These are phyloP conservation scores for Trichoderma koningii DNA, from an alignment of 2,329 filamentous ascomycete species.

Conservation along the genomic window DNA sequence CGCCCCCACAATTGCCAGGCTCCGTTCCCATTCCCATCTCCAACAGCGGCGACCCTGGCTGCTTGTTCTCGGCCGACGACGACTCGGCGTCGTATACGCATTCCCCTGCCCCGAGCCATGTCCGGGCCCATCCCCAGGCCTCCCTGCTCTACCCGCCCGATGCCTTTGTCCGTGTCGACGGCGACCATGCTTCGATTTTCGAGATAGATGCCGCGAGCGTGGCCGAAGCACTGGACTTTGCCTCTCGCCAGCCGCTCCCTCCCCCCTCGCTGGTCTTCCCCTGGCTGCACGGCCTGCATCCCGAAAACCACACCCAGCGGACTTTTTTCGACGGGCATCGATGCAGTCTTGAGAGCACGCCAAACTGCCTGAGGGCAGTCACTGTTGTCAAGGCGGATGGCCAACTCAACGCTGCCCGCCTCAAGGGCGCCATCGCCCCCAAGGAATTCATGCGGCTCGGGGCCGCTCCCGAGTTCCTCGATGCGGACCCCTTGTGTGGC, in stretches of 20 bases:
- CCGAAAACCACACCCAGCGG: conserved; percentile 83
- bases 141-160: conserved; percentile 78
- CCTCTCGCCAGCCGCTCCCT: conserved; percentile 78
- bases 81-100: conserved; percentile 57
- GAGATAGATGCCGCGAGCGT: conserved; percentile 70
- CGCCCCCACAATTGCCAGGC: conserved; percentile 32
- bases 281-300: conserved; percentile 92
- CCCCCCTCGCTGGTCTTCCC: conserved; percentile 87
- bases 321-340: conserved; percentile 83
- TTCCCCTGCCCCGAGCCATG: conserved; percentile 65
- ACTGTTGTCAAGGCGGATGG: conserved; percentile 89
- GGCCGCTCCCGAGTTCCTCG: conserved; percentile 65
- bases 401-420: conserved; percentile 68
- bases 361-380: conserved; percentile 73
- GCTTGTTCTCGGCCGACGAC: conserved; percentile 79
- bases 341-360: conserved; percentile 68
- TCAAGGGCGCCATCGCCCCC: conserved; percentile 85
- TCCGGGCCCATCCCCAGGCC: conserved; percentile 56
- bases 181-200: conserved; percentile 65
- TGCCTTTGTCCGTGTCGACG: conserved; percentile 54
- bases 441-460: conserved; percentile 70
- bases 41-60: conserved; percentile 75
- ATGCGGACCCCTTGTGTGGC: conserved; percentile 82
- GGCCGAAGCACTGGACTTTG: conserved; percentile 71
- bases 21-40: conserved; percentile 58